Evolutionary conservation across 1,284 basidiomycete genomes (phyloP), one percentile per base, ranked within the genome.

Genomic region (Lignosus rhinocerotis): DNA sequence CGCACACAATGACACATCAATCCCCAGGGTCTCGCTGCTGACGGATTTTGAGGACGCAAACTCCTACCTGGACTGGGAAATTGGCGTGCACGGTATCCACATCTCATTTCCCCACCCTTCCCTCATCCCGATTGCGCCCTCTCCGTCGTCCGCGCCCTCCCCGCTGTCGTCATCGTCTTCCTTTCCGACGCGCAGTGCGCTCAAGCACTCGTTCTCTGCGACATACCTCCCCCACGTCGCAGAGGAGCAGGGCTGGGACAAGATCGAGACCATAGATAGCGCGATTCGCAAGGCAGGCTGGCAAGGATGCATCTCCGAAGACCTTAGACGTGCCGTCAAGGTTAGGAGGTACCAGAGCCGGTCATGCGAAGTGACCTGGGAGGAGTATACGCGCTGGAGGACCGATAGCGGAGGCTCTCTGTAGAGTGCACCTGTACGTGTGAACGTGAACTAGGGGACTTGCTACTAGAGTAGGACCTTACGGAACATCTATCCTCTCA

Each of bases 221-320:
- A 96, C 93, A 0, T 99, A 97, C 73, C 82, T 99, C n/a, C 96
- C 96, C 3, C 90, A 98, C 60, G 90, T 99, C 53, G 89, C 92
- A 42, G 84, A 88, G 0, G 94, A 94, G 50, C 96, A 98, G 75
- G 94, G 93, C 3, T 99, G 96, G 96, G 85, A 87, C 58, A 91
- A 92, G 79, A 77, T 88, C 53, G 92, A 97, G 70, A 89, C 96
- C 1, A 78, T 99, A 44, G 88, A 96, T 66, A 93, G 87, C 66
- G 94, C 94, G 14, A 94, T 98, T 62, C 84, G 86, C 59, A 99
- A 99, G 75, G 93, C 95, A 6, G 95, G 94, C 3, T 98, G 90
- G 86, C 83, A 76, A 56, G 94, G 93, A 0, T 73, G 75, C 33
- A 93, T 98, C 66, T 91, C 87, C 2, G 92, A 96, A 71, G 90